Evolutionary conservation across 2,329 filamentous ascomycete genomes (phyloP), one percentile per base, ranked within the genome.

Genomic region (Botrytis paeoniae): DNA sequence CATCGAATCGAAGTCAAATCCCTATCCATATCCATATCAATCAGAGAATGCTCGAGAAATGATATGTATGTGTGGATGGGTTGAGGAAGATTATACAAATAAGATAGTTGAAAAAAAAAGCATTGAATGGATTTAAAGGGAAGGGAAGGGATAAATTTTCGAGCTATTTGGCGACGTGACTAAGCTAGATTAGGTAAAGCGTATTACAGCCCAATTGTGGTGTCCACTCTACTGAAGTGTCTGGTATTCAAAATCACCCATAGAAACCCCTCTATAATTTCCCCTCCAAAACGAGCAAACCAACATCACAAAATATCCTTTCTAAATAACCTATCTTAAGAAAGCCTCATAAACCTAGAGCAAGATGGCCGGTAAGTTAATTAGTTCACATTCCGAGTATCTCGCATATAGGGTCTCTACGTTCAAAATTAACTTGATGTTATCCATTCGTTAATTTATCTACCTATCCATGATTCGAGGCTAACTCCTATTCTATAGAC

Each of bases 341-440:
- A 71, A 65, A 65, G 29, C 35, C 54, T 32, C 66, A 68, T 32
- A 61, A 29, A 41, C 18, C 29, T 69, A 39, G 32, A 66, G 72
- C 79, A 81, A 78, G 60, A 81, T 81, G 80, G 75, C 79, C 64
- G 76, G 80, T 81, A 78, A 72, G 80, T 78, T 51, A 37, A 60
- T 22, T 22, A 20, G 4, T 68, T 39, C 7, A 22, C 8, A 54
- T 39, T 51, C 57, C 12, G 18, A 70, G 29, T 66, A n/a, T 54
- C 37, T 39, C 29, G 29, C 18, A 64, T 25, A 39, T n/a, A 35
- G 25, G 10, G 18, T 18, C 32, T 22, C 25, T 25, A 16, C 4
- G 48, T 25, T 41, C 20, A 22, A 35, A 41, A 41, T 57, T 22
- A 41, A 18, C 45, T 54, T 66, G n/a, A 29, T 35, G 8, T 20